A percentile compares a stretch with the other conserved stretches of the same genome.
phyloP scores from a whole-genome alignment of 75 land plant genomes.

The Pinus albicaulis region DNA sequence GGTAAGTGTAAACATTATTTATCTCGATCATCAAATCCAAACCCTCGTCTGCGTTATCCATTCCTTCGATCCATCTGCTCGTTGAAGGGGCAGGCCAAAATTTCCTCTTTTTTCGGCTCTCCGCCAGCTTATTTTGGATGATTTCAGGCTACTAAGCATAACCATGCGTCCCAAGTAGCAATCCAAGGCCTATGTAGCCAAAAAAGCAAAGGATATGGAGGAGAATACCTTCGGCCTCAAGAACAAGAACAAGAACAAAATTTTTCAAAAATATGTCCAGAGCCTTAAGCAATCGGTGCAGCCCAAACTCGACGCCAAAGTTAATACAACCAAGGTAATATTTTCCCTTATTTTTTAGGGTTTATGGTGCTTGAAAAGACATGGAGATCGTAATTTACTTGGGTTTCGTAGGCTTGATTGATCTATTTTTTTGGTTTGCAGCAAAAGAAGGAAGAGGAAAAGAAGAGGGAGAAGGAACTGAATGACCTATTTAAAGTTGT shows the following conservation, averaged over 20 bases:
- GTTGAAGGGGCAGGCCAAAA: too few relatives aligned
- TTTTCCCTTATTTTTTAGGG: slow-evolving; percentile 3
- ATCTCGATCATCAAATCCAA: too few relatives aligned
- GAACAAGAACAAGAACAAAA: slow-evolving; percentile 99
- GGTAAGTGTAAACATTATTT: too few relatives aligned
- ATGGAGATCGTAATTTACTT: too few relatives aligned
- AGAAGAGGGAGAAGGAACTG: slow-evolving; percentile 90
- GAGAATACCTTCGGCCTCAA: slow-evolving; percentile 99
- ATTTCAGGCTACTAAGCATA: too few relatives aligned
- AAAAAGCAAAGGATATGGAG: slow-evolving; percentile 98
- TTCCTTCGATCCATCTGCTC: too few relatives aligned
- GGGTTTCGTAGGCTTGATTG: neutral
- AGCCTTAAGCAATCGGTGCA: slow-evolving; percentile 79
- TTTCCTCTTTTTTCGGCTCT: too few relatives aligned
- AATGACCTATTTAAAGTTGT: slow-evolving; percentile 96
- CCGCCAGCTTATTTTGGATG: too few relatives aligned
- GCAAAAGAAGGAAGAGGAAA: slow-evolving; percentile 99
- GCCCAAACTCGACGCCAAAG: slow-evolving; percentile 63
- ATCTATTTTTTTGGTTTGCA: slow-evolving; percentile 25
- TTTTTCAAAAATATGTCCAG: slow-evolving; percentile 97
- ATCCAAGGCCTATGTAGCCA: slow-evolving; percentile 84
- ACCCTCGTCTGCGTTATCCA: too few relatives aligned
- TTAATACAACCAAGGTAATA: slow-evolving; percentile 61
- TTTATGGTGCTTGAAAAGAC: neutral
- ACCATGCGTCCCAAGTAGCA: slow-evolving; percentile 93